Evolutionary conservation across 106 monocot species (phyloP).

Genomic region (Agapanthus africanus): DNA sequence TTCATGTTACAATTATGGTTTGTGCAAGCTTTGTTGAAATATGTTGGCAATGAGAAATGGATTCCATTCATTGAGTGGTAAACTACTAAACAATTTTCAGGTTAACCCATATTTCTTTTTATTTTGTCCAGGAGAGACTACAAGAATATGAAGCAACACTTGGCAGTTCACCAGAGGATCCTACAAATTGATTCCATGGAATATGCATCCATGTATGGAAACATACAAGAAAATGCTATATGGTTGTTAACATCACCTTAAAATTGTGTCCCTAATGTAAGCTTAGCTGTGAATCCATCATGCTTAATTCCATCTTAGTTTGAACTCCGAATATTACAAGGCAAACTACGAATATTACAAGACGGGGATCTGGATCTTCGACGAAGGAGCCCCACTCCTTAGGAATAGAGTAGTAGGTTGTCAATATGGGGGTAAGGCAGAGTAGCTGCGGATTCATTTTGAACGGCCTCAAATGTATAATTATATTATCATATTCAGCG

Average conservation of each 20-base stretch:
- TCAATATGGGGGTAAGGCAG: too few species aligned
- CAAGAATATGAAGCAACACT: conserved; percentile 63
- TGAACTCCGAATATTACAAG: background rate
- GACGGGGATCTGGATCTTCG: background rate
- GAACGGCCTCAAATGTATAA: background rate
- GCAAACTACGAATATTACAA: too few species aligned
- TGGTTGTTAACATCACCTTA: background rate
- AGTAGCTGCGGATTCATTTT: too few species aligned
- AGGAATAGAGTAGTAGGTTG: too few species aligned
- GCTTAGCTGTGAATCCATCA: background rate
- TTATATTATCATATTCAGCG: background rate
- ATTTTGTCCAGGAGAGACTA: conserved; percentile 41
- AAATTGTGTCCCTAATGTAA: background rate
- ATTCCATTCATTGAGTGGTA: background rate
- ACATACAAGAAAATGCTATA: background rate
- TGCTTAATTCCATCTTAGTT: background rate
- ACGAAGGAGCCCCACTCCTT: too few species aligned
- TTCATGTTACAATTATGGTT: background rate
- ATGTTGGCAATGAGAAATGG: background rate
- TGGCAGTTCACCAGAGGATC: conserved; percentile 54
- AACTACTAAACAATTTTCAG: background rate
- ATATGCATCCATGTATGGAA: background rate
- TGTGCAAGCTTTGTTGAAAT: background rate
- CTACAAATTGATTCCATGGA: background rate
- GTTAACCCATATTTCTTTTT: background rate